A percentile compares a stretch with the other conserved stretches of the same genome.
Conservation (phyloP, 768 basidiomycete genomes). For the Boletus pseudo-olivaceus region DNA sequence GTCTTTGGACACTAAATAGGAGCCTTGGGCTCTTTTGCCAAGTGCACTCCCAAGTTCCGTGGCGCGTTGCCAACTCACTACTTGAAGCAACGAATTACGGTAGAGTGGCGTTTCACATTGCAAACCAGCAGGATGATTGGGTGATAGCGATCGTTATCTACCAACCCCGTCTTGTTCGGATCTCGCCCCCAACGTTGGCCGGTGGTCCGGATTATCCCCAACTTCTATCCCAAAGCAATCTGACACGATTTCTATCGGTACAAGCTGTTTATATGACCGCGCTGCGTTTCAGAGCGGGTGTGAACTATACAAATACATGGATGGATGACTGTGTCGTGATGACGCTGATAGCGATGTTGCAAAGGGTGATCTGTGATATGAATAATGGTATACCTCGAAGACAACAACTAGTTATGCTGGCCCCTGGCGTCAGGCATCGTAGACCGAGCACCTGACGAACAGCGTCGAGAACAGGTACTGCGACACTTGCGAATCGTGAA, state of each 20-base stretch:
- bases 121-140: neutral
- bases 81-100: too few relatives aligned
- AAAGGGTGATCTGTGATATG: neutral
- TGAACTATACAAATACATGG: neutral
- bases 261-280: neutral
- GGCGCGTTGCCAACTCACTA: neutral
- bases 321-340: neutral
- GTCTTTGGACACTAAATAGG: too few relatives aligned
- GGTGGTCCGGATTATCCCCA: neutral
- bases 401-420: neutral
- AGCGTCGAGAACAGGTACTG: slow-evolving; percentile 94
- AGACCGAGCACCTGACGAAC: slow-evolving; percentile 66
- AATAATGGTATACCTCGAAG: neutral
- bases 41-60: neutral
- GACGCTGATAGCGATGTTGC: neutral
- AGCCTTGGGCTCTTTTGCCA: neutral
- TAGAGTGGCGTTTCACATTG: neutral
- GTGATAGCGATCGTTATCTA: neutral
- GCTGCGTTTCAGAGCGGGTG: neutral
- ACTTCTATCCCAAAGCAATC: neutral
- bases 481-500: slow-evolving; percentile 83
- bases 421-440: slow-evolving; percentile 20
- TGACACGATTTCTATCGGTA: neutral
- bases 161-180: neutral
- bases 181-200: neutral